phyloP scores from a whole-genome alignment of 2,329 filamentous ascomycete genomes.

The Fusarium sulawesiense region DNA sequence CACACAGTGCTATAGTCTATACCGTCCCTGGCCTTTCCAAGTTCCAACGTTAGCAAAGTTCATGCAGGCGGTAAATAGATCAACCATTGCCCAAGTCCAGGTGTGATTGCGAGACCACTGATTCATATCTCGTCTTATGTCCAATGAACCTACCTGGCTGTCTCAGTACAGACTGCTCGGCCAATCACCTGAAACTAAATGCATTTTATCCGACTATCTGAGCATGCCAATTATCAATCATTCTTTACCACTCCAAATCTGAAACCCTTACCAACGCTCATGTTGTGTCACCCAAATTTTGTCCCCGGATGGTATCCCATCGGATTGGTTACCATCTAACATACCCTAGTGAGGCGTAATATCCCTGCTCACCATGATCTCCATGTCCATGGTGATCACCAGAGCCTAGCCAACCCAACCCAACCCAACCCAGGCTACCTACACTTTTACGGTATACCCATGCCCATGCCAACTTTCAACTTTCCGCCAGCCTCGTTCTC shows the following conservation, averaged over 20 bases:
- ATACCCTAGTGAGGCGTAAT: conserved; percentile 13
- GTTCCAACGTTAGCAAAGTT: neutral
- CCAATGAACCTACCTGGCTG: neutral
- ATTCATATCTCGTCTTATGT: conserved; percentile 1
- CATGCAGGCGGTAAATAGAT: neutral
- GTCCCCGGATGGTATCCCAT: conserved; percentile 4
- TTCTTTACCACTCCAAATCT: neutral
- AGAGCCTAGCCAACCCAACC: neutral
- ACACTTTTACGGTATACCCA: neutral
- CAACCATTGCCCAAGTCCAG: neutral
- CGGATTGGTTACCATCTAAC: conserved; percentile 13
- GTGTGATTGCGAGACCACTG: neutral
- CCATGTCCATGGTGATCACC: neutral
- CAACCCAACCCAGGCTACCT: neutral
- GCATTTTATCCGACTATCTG: conserved; percentile 4
- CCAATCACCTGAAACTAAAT: conserved; percentile 21
- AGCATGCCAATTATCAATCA: conserved; percentile 10
- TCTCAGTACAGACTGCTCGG: neutral
- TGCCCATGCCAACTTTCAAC: neutral
- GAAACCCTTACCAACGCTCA: conserved; percentile 5
- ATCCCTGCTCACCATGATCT: conserved; percentile 24
- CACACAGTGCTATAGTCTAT: neutral
- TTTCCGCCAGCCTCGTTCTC: conserved; percentile 19
- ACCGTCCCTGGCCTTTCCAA: neutral
- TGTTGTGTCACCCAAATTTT: conserved; percentile 5